A percentile compares a stretch with the other conserved stretches of the same genome.
Evolutionary conservation across 2,329 filamentous ascomycete genomes (phyloP).

Genomic region (Xylaria sp.): DNA sequence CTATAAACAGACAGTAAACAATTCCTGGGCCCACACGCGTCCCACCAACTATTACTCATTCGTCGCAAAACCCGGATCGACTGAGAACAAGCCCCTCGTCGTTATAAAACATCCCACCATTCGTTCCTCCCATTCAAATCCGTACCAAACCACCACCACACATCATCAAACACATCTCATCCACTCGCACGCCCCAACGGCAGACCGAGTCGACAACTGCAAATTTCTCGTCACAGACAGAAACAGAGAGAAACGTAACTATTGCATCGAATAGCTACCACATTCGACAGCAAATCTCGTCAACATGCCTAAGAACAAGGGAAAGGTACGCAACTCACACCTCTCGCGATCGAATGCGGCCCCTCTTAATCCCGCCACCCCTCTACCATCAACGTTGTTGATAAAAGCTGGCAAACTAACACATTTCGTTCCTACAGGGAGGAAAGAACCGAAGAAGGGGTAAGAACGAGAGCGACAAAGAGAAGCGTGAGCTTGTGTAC

Average conservation of each 20-base stretch:
- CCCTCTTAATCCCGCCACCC: constrained; percentile 23
- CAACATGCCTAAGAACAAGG: constrained; percentile 98
- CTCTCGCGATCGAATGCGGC: constrained; percentile 16
- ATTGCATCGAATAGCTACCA: constrained; percentile 30
- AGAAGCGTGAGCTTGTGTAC: constrained; percentile 91
- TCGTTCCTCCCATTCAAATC: constrained; percentile 33
- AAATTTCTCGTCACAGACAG: background rate
- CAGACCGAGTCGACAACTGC: background rate
- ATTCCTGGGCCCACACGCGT: background rate
- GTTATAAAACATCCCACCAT: constrained; percentile 40
- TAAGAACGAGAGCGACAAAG: constrained; percentile 99
- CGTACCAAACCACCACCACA: constrained; percentile 29
- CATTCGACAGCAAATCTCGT: constrained; percentile 23
- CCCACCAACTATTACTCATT: constrained; percentile 36
- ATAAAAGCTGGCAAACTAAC: constrained; percentile 38
- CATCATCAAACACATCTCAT: constrained; percentile 31
- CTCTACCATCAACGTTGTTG: constrained; percentile 10
- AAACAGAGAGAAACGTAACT: background rate
- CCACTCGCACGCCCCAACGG: constrained; percentile 1
- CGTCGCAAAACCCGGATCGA: constrained; percentile 25
- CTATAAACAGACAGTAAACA: constrained; percentile 2
- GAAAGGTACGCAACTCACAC: constrained; percentile 75
- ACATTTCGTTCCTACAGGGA: constrained; percentile 67
- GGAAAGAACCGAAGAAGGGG: constrained; percentile 98
- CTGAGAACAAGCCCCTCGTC: constrained; percentile 44